These are phyloP conservation scores for Cercospora berteroae DNA, from an alignment of 2,329 filamentous ascomycete genomes.

Conservation along the genomic window DNA sequence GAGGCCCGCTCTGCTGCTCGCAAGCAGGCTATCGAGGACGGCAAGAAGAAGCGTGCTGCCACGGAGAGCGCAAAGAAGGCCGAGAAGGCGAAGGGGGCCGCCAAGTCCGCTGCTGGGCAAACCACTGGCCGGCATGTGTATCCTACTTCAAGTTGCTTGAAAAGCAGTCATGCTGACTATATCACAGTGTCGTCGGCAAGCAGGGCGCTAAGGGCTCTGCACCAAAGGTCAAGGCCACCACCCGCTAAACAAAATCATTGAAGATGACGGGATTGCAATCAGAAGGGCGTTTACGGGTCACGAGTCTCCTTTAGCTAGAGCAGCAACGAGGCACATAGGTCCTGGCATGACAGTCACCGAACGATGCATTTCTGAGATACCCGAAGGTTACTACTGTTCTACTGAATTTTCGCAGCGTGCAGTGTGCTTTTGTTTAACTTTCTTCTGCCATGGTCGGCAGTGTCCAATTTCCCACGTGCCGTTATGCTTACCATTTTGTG, in stretches of 20 bases:
- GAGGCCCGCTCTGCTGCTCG: slow-evolving; percentile 93
- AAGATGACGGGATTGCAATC: slow-evolving; percentile 3
- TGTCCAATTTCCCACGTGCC: neutral
- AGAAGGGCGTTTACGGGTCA: slow-evolving; percentile 14
- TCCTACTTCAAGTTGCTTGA: neutral
- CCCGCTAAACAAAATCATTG: slow-evolving; percentile 62
- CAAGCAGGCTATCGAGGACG: slow-evolving; percentile 86
- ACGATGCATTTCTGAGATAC: slow-evolving; percentile 15
- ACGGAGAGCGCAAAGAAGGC: slow-evolving; percentile 93
- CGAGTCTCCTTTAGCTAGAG: slow-evolving; percentile 15
- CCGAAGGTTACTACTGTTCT: neutral
- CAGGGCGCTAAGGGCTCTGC: slow-evolving; percentile 91
- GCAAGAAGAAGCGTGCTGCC: slow-evolving; percentile 96
- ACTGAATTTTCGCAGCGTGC: neutral
- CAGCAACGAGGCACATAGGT: slow-evolving; percentile 15
- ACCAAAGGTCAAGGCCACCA: slow-evolving; percentile 79
- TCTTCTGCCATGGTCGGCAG: neutral
- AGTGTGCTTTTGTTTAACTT: neutral
- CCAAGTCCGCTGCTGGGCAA: slow-evolving; percentile 75
- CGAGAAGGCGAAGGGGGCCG: slow-evolving; percentile 94
- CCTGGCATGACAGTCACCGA: slow-evolving; percentile 20
- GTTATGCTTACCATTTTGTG: neutral
- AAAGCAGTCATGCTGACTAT: neutral
- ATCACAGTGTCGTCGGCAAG: slow-evolving; percentile 74
- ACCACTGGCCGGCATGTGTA: slow-evolving; percentile 54